Percentiles rank a stretch among this genome's conserved stretches.
Evolutionary conservation across 352 stramenopile genomes (phyloP).

Genomic region (Achlya hypogyna): DNA sequence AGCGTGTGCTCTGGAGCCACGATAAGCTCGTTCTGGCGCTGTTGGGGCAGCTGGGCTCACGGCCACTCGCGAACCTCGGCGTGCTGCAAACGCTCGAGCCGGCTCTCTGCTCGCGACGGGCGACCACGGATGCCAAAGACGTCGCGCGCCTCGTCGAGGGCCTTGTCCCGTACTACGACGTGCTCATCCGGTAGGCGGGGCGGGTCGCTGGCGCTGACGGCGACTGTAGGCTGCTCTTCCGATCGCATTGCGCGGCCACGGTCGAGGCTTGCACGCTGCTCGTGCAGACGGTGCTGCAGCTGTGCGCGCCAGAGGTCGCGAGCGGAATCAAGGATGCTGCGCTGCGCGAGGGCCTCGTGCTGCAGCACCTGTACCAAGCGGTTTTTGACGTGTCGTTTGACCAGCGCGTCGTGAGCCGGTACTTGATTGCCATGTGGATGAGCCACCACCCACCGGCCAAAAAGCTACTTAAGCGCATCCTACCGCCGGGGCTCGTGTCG

Average conservation of each 20-base stretch:
- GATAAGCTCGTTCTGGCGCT: conserved; percentile 56
- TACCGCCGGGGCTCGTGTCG: conserved; percentile 83
- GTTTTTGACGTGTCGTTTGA: conserved; percentile 90
- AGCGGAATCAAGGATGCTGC: conserved; percentile 85
- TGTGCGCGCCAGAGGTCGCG: conserved; percentile 73
- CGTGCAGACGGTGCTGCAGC: conserved; percentile 85
- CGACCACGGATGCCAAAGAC: conserved; percentile 73
- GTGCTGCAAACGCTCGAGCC: conserved; percentile 87
- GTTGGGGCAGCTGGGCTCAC: conserved; percentile 41
- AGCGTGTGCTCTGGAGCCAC: conserved; percentile 65
- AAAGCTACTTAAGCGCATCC: conserved; percentile 80
- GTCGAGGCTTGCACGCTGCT: conserved; percentile 86
- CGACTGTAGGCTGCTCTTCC: conserved; percentile 75
- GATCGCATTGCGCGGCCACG: conserved; percentile 80
- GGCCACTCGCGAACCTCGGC: conserved; percentile 84
- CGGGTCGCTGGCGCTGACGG: conserved; percentile 33
- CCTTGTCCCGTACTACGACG: conserved; percentile 37
- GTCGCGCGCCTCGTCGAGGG: conserved; percentile 52
- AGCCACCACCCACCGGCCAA: conserved; percentile 84
- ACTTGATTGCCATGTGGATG: conserved; percentile 94
- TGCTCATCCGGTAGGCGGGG: conserved; percentile 31
- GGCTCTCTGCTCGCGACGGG: conserved; percentile 77
- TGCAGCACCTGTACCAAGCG: conserved; percentile 89
- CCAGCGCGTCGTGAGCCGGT: conserved; percentile 88
- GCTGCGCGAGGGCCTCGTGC: conserved; percentile 86